Conservation (phyloP, 2,329 filamentous ascomycete genomes). For the Leptographium galeiforme region DNA sequence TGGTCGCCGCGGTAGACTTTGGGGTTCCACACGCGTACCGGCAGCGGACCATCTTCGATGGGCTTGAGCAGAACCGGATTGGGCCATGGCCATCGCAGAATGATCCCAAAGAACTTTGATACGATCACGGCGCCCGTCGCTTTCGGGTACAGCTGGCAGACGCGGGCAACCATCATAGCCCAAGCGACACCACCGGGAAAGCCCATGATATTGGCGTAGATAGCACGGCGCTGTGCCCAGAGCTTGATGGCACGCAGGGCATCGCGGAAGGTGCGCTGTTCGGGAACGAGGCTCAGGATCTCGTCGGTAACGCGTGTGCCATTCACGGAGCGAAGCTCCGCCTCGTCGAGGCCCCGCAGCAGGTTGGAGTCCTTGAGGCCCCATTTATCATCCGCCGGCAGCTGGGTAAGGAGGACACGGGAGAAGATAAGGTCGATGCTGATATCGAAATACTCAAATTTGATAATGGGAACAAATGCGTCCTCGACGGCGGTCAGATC, state of each 20-base stretch:
- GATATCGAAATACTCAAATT: conserved; percentile 80
- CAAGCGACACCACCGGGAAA: conserved; percentile 95
- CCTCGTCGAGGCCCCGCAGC: conserved; percentile 73
- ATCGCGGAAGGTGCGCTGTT: conserved; percentile 77
- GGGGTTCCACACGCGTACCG: conserved; percentile 89
- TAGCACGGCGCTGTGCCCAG: conserved; percentile 84
- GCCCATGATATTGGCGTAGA: conserved; percentile 92
- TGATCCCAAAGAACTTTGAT: conserved; percentile 86
- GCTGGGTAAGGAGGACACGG: conserved; percentile 55
- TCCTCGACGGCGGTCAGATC: conserved; percentile 78
- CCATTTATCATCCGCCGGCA: conserved; percentile 54
- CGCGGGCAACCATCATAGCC: conserved; percentile 92
- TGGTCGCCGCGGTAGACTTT: conserved; percentile 72
- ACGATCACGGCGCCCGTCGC: conserved; percentile 81
- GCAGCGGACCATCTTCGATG: conserved; percentile 69
- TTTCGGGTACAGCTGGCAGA: conserved; percentile 92
- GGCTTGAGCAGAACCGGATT: conserved; percentile 81
- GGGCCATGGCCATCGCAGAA: conserved; percentile 87
- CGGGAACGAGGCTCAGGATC: conserved; percentile 77
- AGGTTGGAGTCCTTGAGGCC: conserved; percentile 73
- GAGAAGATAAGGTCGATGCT: conserved; percentile 92
- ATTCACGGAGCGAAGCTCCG: conserved; percentile 79
- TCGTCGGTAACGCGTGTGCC: conserved; percentile 91
- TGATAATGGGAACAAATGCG: conserved; percentile 93
- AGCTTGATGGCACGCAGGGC: conserved; percentile 88